A percentile compares a stretch with the other conserved stretches of the same genome.
Conservation (phyloP, 2,329 filamentous ascomycete genomes). For the Pseudogymnoascus sp. region DNA sequence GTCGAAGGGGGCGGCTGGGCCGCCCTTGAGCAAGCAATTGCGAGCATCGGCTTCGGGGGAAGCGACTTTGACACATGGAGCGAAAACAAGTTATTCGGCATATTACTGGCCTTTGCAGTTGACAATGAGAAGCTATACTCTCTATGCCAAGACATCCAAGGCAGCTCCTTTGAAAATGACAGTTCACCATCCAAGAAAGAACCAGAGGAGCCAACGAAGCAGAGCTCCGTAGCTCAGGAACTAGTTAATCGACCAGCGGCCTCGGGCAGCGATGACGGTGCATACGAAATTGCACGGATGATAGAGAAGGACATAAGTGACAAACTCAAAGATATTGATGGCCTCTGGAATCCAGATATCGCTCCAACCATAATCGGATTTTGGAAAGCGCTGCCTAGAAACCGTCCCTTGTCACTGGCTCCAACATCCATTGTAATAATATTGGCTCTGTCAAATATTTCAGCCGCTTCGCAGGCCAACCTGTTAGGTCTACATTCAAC, state of each 20-base stretch:
- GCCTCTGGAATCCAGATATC: conserved; percentile 57
- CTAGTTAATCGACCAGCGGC: neutral
- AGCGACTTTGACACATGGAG: conserved; percentile 63
- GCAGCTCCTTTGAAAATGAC: neutral
- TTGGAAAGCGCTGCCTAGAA: conserved; percentile 56
- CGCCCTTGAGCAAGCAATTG: conserved; percentile 65
- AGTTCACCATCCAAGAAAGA: neutral
- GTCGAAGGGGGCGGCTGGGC: conserved; percentile 75
- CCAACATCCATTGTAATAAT: conserved; percentile 59
- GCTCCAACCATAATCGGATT: conserved; percentile 56
- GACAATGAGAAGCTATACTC: conserved; percentile 69
- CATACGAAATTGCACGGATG: conserved; percentile 24
- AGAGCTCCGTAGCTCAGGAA: neutral
- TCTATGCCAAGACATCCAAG: conserved; percentile 50
- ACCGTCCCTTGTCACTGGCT: conserved; percentile 39
- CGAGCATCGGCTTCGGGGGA: conserved; percentile 58
- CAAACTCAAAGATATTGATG: conserved; percentile 45
- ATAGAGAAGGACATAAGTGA: conserved; percentile 38
- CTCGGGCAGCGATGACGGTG: conserved; percentile 14
- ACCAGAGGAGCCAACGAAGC: neutral
- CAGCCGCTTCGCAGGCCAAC: conserved; percentile 65
- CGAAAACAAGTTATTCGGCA: conserved; percentile 71
- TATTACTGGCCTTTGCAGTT: conserved; percentile 72
- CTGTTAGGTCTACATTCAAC: conserved; percentile 65
- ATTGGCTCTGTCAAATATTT: conserved; percentile 31